phyloP scores from a whole-genome alignment of 129 eudicot species.

The Flaveria ramosissima region DNA sequence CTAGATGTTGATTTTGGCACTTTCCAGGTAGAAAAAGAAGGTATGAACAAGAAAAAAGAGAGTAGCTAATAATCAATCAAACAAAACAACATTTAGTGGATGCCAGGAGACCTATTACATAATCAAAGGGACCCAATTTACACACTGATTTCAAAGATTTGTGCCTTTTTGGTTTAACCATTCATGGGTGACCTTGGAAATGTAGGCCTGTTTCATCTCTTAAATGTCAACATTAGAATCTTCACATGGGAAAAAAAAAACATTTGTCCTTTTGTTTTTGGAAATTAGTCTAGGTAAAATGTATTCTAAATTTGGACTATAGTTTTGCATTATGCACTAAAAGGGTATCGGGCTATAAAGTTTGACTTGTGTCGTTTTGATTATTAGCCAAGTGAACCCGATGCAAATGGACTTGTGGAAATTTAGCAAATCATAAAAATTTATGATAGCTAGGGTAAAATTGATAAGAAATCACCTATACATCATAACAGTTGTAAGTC shows the following conservation, averaged over 20 bases:
- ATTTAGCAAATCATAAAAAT: background rate
- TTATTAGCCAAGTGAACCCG: too few species aligned
- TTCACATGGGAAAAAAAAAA: constrained; percentile 1
- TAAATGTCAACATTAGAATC: constrained; percentile 31
- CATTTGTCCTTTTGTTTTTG: constrained; percentile 23
- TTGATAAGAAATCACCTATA: background rate
- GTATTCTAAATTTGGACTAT: background rate
- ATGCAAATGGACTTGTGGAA: background rate
- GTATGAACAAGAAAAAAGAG: constrained; percentile 34
- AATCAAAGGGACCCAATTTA: constrained; percentile 31
- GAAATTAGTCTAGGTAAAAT: background rate
- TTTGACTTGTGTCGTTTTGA: too few species aligned
- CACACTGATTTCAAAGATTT: constrained; percentile 32
- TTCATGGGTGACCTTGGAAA: constrained; percentile 25
- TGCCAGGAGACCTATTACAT: constrained; percentile 35
- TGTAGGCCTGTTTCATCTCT: constrained; percentile 27
- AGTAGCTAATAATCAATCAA: constrained; percentile 28
- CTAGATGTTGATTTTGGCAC: constrained; percentile 26
- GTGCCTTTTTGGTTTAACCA: constrained; percentile 31
- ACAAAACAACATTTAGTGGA: constrained; percentile 36
- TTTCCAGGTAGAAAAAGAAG: constrained; percentile 37
- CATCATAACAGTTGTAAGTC: too few species aligned
- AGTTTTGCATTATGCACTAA: background rate
- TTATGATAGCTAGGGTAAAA: background rate
- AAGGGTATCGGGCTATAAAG: background rate